Conservation (phyloP, 495 filamentous ascomycete species). For the Xylaria nigripes region DNA sequence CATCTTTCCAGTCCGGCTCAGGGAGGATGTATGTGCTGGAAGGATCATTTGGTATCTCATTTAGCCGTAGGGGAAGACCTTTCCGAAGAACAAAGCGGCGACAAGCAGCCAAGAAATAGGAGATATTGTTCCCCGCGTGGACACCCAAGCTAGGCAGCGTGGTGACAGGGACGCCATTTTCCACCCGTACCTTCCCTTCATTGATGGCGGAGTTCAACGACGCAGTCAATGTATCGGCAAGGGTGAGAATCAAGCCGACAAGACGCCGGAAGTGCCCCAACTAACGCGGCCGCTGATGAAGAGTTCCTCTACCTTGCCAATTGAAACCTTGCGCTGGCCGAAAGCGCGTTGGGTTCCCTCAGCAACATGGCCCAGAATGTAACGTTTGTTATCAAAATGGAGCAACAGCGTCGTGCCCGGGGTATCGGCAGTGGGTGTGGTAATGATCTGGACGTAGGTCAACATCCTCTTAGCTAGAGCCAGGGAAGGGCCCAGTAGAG, state of each 20-base stretch:
- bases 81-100: constrained; percentile 83
- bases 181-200: constrained; percentile 25
- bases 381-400: constrained; percentile 70
- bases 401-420: constrained; percentile 69
- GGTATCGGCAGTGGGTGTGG: constrained; percentile 84
- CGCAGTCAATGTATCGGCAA: constrained; percentile 53
- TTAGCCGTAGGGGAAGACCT: constrained; percentile 58
- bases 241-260: constrained; percentile 71
- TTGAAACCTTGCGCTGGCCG: constrained; percentile 51
- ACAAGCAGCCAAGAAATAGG: constrained; percentile 71
- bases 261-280: constrained; percentile 70
- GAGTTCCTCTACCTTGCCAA: constrained; percentile 58
- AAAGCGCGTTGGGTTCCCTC: constrained; percentile 82
- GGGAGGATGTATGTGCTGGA: constrained; percentile 4
- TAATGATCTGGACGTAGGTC: constrained; percentile 61
- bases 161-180: constrained; percentile 14
- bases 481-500: background rate
- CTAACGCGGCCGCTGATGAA: constrained; percentile 71
- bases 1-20: constrained; percentile 63
- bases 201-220: constrained; percentile 16
- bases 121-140: constrained; percentile 68
- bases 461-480: constrained; percentile 46
- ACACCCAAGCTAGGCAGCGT: constrained; percentile 47
- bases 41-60: constrained; percentile 52
- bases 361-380: constrained; percentile 75